Conservation (phyloP, 2,329 filamentous ascomycete genomes). For the Calonectria pauciramosa region DNA sequence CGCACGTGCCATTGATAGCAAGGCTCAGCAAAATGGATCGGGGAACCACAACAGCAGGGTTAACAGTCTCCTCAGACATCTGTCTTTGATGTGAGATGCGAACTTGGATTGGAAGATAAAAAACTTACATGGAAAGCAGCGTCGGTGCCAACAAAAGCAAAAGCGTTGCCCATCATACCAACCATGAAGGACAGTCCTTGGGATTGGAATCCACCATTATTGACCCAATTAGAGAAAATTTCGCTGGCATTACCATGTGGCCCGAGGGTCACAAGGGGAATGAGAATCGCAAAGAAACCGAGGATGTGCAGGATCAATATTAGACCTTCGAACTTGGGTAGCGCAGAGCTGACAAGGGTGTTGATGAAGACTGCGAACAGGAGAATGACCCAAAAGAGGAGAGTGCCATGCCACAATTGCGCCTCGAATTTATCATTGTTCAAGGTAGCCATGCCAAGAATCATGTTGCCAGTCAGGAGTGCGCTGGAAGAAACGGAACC, state of each 20-base stretch:
- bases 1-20: conserved; percentile 64
- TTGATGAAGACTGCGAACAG: conserved; percentile 64
- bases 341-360: conserved; percentile 57
- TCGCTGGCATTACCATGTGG: conserved; percentile 48
- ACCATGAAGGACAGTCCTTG: conserved; percentile 61
- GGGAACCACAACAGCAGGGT: conserved; percentile 65
- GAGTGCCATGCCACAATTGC: conserved; percentile 62
- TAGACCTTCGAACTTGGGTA: conserved; percentile 65
- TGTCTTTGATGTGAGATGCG: conserved; percentile 21
- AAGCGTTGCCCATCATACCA: conserved; percentile 58
- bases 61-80: conserved; percentile 62
- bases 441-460: conserved; percentile 49
- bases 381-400: conserved; percentile 63
- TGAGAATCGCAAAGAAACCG: conserved; percentile 51
- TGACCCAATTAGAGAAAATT: conserved; percentile 61
- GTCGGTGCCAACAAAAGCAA: conserved; percentile 50
- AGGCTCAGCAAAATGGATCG: conserved; percentile 64
- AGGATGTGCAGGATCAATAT: conserved; percentile 63
- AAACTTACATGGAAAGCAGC: conserved; percentile 48
- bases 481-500: conserved; percentile 51
- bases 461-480: conserved; percentile 61
- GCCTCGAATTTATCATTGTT: conserved; percentile 55
- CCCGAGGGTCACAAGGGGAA: conserved; percentile 49
- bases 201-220: conserved; percentile 58
- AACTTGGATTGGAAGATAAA: too few relatives aligned